Evolutionary conservation across 106 monocot genomes (phyloP).

Genomic region (Xerophyta viscosa): DNA sequence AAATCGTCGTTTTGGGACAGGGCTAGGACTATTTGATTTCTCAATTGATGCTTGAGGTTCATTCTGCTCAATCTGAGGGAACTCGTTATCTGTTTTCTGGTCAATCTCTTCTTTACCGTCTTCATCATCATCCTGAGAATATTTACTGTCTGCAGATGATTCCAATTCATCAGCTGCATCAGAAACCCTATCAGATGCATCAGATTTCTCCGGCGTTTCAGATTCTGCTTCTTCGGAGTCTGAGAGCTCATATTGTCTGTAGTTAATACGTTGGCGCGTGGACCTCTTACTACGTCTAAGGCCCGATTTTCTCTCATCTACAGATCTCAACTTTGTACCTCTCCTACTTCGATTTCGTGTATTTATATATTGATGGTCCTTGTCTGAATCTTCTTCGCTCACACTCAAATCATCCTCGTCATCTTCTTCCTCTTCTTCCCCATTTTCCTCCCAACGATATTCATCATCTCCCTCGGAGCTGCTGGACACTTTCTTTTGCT

Average conservation of each 20-base stretch:
- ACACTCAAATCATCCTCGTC: conserved; percentile 61
- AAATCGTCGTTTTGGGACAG: conserved; percentile 34
- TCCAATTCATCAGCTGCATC: conserved; percentile 52
- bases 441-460: conserved; percentile 52
- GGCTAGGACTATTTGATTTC: conserved; percentile 14
- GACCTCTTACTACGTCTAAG: conserved; percentile 79
- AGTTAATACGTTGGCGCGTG: conserved; percentile 48
- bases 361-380: conserved; percentile 17
- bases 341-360: conserved; percentile 25
- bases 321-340: conserved; percentile 40
- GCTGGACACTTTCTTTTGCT: conserved; percentile 60
- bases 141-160: conserved; percentile 42
- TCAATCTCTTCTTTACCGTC: conserved; percentile 24
- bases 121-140: conserved; percentile 25
- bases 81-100: conserved; percentile 8
- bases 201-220: conserved; percentile 26
- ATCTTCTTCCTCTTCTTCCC: conserved; percentile 61
- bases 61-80: conserved; percentile 11
- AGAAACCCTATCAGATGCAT: conserved; percentile 34
- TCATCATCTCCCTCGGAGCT: conserved; percentile 78
- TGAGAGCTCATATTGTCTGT: conserved; percentile 67
- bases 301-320: conserved; percentile 55
- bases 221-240: conserved; percentile 60
- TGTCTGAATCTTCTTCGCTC: conserved; percentile 45
- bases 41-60: conserved; percentile 12